A percentile compares a stretch with the other conserved stretches of the same genome.
phyloP scores from a whole-genome alignment of 2,329 filamentous ascomycete species.

The Penicillium sp. region DNA sequence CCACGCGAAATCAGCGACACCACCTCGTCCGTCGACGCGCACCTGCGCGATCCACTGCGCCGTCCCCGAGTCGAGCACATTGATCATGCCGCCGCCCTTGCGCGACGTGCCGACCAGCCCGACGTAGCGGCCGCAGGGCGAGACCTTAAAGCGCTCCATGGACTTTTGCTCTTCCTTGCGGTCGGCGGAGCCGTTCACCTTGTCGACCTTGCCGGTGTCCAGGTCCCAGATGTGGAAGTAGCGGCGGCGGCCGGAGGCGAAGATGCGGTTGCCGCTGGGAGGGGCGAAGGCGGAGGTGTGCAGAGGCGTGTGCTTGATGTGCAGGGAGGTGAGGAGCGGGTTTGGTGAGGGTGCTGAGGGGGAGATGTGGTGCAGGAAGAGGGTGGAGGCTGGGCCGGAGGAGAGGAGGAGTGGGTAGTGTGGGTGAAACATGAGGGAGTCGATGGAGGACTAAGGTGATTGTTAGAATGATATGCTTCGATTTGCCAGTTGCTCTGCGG shows the following conservation, averaged over 20 bases:
- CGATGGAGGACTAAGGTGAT: constrained; percentile 64
- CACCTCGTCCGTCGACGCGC: constrained; percentile 76
- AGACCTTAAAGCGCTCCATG: constrained; percentile 89
- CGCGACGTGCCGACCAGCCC: constrained; percentile 76
- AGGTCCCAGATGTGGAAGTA: constrained; percentile 97
- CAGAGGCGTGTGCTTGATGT: constrained; percentile 81
- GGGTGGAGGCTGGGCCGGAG: constrained; percentile 78
- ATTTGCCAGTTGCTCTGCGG: neutral
- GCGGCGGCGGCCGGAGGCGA: constrained; percentile 82
- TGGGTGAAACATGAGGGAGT: constrained; percentile 86
- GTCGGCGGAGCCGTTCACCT: constrained; percentile 74
- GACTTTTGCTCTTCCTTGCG: constrained; percentile 74
- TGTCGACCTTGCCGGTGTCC: constrained; percentile 76
- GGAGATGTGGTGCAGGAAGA: constrained; percentile 87
- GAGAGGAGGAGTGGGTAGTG: constrained; percentile 85
- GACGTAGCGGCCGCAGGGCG: constrained; percentile 83
- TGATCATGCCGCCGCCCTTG: constrained; percentile 87
- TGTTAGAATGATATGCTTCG: neutral
- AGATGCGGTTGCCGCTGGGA: constrained; percentile 73
- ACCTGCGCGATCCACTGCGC: constrained; percentile 87
- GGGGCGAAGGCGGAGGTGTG: constrained; percentile 79
- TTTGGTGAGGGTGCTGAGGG: constrained; percentile 77
- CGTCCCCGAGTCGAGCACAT: constrained; percentile 76
- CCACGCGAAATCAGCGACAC: constrained; percentile 90
- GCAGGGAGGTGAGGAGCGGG: constrained; percentile 85